A percentile compares a stretch with the other conserved stretches of the same genome.
These are phyloP conservation scores for Delitschia confertaspora DNA, from an alignment of 495 filamentous ascomycete species.

Conservation along the genomic window DNA sequence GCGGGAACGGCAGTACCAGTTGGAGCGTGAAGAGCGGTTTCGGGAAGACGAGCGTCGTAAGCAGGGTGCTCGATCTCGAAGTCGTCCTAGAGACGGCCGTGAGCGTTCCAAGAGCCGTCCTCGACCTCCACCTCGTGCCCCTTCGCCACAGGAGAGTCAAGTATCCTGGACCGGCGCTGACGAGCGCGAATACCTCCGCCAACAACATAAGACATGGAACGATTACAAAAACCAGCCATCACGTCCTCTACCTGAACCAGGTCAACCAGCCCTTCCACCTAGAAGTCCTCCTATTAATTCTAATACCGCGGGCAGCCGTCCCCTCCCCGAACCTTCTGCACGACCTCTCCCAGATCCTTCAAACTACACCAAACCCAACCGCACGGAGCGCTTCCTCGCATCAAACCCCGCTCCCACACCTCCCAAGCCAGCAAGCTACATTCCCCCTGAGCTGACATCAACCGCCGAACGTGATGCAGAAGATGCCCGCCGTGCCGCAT, in stretches of 20 bases:
- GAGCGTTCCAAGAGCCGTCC: slow-evolving; percentile 20
- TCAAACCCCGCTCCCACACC: slow-evolving; percentile 44
- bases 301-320: no score
- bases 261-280: slow-evolving; percentile 28
- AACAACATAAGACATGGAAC: slow-evolving; percentile 62
- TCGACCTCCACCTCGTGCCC: slow-evolving; percentile 34
- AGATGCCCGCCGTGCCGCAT: slow-evolving; percentile 53
- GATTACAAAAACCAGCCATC: slow-evolving; percentile 40
- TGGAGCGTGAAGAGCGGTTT: slow-evolving; percentile 59
- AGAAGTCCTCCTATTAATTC: no score
- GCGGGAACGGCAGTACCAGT: slow-evolving; percentile 75
- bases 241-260: slow-evolving; percentile 33
- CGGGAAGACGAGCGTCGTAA: slow-evolving; percentile 25
- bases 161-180: slow-evolving; percentile 59
- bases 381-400: slow-evolving; percentile 41
- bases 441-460: slow-evolving; percentile 46
- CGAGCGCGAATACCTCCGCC: slow-evolving; percentile 64
- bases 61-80: slow-evolving; percentile 22
- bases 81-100: slow-evolving; percentile 15
- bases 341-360: slow-evolving; percentile 47
- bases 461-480: slow-evolving; percentile 60
- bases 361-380: slow-evolving; percentile 34
- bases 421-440: slow-evolving; percentile 43
- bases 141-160: slow-evolving; percentile 43
- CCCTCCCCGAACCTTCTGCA: slow-evolving; percentile 39